phyloP scores from a whole-genome alignment of 208 protist genomes.

The Acanthamoeba royreba region DNA sequence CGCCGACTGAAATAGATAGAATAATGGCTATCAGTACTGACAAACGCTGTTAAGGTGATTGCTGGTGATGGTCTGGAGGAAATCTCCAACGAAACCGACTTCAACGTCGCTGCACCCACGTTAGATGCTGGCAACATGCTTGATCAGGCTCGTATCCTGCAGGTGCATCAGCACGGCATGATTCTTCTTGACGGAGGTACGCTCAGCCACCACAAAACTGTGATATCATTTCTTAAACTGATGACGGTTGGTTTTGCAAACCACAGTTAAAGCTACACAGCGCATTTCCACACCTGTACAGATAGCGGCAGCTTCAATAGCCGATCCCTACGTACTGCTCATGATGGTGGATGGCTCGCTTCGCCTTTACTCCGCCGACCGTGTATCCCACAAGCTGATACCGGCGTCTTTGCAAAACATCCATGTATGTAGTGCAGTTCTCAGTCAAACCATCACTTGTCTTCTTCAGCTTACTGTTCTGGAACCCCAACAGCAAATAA shows the following conservation, averaged over 20 bases:
- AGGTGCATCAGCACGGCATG: slow-evolving; percentile 19
- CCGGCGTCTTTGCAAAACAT: background rate
- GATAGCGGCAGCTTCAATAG: background rate
- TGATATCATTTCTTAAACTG: no score
- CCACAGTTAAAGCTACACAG: background rate
- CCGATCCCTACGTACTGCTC: slow-evolving; percentile 23
- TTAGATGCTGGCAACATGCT: slow-evolving; percentile 16
- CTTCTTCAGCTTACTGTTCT: background rate
- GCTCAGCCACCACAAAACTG: background rate
- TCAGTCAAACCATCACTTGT: background rate
- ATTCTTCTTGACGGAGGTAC: slow-evolving; percentile 26
- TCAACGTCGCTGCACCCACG: slow-evolving; percentile 31
- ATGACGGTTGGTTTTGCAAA: background rate
- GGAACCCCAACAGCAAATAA: background rate
- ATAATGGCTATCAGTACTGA: no score
- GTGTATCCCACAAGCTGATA: background rate
- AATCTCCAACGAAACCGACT: slow-evolving; percentile 17
- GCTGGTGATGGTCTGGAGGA: background rate
- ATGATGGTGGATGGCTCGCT: slow-evolving; percentile 14
- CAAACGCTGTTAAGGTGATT: background rate
- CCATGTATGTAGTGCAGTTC: background rate
- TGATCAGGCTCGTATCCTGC: background rate
- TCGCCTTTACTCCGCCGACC: slow-evolving; percentile 26
- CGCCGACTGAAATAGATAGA: no score
- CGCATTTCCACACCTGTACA: background rate